phyloP scores from a whole-genome alignment of 306 rosid species.

The Pyrus pyrifolia region DNA sequence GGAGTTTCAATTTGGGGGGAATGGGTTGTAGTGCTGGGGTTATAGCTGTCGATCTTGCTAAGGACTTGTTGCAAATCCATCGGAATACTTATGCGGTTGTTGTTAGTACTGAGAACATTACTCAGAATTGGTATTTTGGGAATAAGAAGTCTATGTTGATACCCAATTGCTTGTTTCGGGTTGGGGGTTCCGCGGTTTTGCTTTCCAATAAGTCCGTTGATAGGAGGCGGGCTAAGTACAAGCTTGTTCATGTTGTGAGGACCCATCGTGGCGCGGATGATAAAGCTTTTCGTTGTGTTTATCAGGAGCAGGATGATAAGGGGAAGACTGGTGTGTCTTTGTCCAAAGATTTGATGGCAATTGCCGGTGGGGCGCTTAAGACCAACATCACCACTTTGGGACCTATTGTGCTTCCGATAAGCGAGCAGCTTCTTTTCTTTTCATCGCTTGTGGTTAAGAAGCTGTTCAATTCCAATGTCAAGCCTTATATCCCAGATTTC shows the following conservation, averaged over 20 bases:
- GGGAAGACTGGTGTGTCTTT: constrained; percentile 73
- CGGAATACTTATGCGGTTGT: constrained; percentile 65
- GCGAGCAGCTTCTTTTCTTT: constrained; percentile 75
- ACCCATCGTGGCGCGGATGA: constrained; percentile 67
- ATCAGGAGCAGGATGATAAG: constrained; percentile 59
- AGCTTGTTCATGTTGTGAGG: constrained; percentile 62
- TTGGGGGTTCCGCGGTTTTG: constrained; percentile 51
- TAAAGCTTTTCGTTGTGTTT: constrained; percentile 64
- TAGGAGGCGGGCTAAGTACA: constrained; percentile 50
- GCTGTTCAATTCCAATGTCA: constrained; percentile 37
- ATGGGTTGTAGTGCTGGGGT: constrained; percentile 86
- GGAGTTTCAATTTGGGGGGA: constrained; percentile 75
- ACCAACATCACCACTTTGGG: constrained; percentile 69
- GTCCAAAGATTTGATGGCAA: constrained; percentile 74
- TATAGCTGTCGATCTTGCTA: constrained; percentile 65
- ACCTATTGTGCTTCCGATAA: constrained; percentile 70
- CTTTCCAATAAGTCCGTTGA: constrained; percentile 49
- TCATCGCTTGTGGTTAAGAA: constrained; percentile 47
- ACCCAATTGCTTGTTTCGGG: constrained; percentile 70
- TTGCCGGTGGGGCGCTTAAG: constrained; percentile 68
- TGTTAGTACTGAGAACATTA: constrained; percentile 69
- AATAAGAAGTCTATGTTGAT: constrained; percentile 70
- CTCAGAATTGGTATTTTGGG: constrained; percentile 75
- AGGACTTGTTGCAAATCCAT: constrained; percentile 57
- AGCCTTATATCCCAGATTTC: constrained; percentile 76